phyloP scores from a whole-genome alignment of 805 yeast genomes.

The Candida verbasci region DNA sequence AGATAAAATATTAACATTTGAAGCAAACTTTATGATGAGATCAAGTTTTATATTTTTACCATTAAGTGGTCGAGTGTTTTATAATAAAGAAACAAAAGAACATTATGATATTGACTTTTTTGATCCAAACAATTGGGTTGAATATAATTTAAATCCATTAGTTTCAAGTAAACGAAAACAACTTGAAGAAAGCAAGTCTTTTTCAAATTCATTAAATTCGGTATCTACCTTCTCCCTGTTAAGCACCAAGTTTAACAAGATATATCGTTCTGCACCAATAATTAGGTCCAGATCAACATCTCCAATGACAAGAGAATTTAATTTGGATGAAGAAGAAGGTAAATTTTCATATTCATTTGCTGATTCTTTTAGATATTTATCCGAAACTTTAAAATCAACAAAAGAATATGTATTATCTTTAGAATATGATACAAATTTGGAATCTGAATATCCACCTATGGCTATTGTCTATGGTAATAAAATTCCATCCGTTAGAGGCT shows the following conservation, averaged over 20 bases:
- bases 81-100: slow-evolving; percentile 55
- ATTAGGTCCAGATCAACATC: slow-evolving; percentile 7
- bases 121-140: slow-evolving; percentile 76
- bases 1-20: slow-evolving; percentile 70
- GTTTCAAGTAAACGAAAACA: slow-evolving; percentile 42
- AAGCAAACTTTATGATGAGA: slow-evolving; percentile 85
- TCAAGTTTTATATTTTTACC: slow-evolving; percentile 80
- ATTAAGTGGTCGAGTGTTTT: slow-evolving; percentile 66
- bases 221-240: slow-evolving; percentile 18
- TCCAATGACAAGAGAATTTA: neutral
- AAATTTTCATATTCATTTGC: slow-evolving; percentile 36
- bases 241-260: slow-evolving; percentile 21
- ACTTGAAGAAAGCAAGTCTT: slow-evolving; percentile 1
- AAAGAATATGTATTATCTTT: slow-evolving; percentile 55
- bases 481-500: slow-evolving; percentile 83
- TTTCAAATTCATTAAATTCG: slow-evolving; percentile 7
- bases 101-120: slow-evolving; percentile 68
- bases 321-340: slow-evolving; percentile 9
- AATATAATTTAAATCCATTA: slow-evolving; percentile 70
- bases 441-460: slow-evolving; percentile 68
- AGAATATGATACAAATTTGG: slow-evolving; percentile 45
- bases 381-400: slow-evolving; percentile 56
- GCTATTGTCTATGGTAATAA: slow-evolving; percentile 76
- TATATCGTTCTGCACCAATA: slow-evolving; percentile 19
- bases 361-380: slow-evolving; percentile 62